A percentile compares a stretch with the other conserved stretches of the same genome.
Conservation (phyloP, 495 filamentous ascomycete species). For the Neurospora sp. region DNA sequence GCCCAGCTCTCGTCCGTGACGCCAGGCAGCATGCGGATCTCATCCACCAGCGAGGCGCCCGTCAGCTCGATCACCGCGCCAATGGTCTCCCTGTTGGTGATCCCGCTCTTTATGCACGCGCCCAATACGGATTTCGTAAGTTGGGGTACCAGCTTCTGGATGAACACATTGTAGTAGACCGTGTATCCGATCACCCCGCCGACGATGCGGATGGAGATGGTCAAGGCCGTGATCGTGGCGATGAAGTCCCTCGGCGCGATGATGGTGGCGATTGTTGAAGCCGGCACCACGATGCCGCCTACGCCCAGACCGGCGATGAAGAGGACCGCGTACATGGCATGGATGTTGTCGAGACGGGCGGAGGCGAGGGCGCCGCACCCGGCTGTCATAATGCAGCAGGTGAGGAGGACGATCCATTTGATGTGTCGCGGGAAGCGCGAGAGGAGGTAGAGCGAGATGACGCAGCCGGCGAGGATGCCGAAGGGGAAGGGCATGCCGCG, state of each 20-base stretch:
- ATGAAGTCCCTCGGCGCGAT: conserved; percentile 65
- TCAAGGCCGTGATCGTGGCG: conserved; percentile 64
- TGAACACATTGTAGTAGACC: conserved; percentile 69
- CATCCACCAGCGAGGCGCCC: conserved; percentile 41
- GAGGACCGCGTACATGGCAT: conserved; percentile 51
- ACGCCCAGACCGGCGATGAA: conserved; percentile 59
- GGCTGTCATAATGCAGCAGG: conserved; percentile 59
- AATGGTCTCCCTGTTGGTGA: conserved; percentile 36
- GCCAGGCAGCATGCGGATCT: conserved; percentile 45
- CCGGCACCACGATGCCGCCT: conserved; percentile 64
- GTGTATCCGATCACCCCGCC: conserved; percentile 64
- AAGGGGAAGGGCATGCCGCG: conserved; percentile 58
- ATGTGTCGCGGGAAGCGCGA: conserved; percentile 53
- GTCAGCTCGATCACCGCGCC: conserved; percentile 46
- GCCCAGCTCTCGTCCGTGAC: conserved; percentile 46
- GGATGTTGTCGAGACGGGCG: conserved; percentile 47
- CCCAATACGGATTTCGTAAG: conserved; percentile 43
- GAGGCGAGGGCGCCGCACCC: conserved; percentile 55
- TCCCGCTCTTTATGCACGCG: conserved; percentile 43
- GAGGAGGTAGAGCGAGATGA: conserved; percentile 51
- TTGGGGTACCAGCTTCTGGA: conserved; percentile 49
- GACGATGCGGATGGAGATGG: conserved; percentile 60
- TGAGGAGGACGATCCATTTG: conserved; percentile 50
- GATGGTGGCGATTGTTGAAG: conserved; percentile 47
- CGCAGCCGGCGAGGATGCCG: conserved; percentile 51